These are phyloP conservation scores for Cladophialophora exuberans DNA, from an alignment of 2,329 filamentous ascomycete genomes.

Conservation along the genomic window DNA sequence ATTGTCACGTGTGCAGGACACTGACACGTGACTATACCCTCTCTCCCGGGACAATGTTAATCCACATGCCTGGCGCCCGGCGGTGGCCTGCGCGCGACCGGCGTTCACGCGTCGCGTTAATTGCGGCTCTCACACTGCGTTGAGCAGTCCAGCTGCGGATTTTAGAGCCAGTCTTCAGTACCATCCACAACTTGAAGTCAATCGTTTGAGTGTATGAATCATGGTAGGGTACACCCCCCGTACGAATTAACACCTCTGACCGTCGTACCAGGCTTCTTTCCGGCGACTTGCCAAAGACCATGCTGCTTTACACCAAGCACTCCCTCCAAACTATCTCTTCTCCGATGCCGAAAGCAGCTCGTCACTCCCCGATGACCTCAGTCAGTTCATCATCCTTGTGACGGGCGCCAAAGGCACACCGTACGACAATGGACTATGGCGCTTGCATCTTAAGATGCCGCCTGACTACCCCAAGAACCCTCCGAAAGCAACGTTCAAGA, in stretches of 20 bases:
- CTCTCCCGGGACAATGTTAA: too few relatives aligned
- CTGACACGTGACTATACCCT: too few relatives aligned
- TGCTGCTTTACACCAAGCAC: conserved; percentile 55
- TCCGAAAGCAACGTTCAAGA: conserved; percentile 63
- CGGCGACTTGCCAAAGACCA: conserved; percentile 65
- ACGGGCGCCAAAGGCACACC: conserved; percentile 64
- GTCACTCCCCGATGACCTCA: conserved; percentile 56
- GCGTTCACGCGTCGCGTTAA: too few relatives aligned
- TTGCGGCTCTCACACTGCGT: too few relatives aligned
- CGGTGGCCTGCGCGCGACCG: too few relatives aligned
- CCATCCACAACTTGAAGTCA: too few relatives aligned
- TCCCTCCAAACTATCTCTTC: conserved; percentile 67
- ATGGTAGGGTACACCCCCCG: not conserved
- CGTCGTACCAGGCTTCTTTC: conserved; percentile 40
- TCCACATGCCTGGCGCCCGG: too few relatives aligned
- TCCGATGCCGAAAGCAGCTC: conserved; percentile 44
- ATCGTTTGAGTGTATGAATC: too few relatives aligned
- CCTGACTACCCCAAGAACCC: conserved; percentile 47
- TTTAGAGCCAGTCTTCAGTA: too few relatives aligned
- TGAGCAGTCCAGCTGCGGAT: too few relatives aligned
- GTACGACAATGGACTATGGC: conserved; percentile 62
- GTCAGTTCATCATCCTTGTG: conserved; percentile 60
- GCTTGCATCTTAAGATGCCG: conserved; percentile 62
- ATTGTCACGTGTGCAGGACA: too few relatives aligned
- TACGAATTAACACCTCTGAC: not conserved